Base-by-base conservation (phyloP, 306 rosid genomes). In the Castanospermum australe region DNA sequence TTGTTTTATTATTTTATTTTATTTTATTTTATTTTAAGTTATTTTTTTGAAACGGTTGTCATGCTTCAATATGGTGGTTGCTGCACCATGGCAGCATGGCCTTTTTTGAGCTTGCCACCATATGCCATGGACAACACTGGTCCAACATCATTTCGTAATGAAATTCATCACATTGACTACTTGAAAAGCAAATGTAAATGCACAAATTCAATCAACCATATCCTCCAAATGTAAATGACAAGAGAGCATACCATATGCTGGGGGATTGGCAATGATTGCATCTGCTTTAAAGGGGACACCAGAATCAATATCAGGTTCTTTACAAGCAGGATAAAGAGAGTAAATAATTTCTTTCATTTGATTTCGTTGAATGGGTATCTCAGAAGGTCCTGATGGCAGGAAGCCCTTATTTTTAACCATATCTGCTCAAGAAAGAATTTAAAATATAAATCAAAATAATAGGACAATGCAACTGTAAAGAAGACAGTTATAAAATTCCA, bases 351-450 rank as follows among this genome's bases (percentile, higher is more conserved):
- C 98, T 85, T 96, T 96, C 79, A 96, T 90, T 81, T 96, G 99
- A 84, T 90, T 91, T 81, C 99, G 87, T 80, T 96, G 99, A 42
- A 85, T 30, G 57, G 92, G 98, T 86, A 96, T 93, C 64, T 96
- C 99, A 71, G 98, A 96, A 77, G 99, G 99, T 75, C 98, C 99
- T 3, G 99, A 96, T 12, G 99, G 99, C 81, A 93, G 86, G 89
- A 96, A 96, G 55, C 99, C 99, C 86, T 96, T 96, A 79, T 96
- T 96, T 83, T 96, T 96, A 64, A 96, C 99, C 99, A 96, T 96
- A 90, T 91, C 99, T 96, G 90, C 80, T 52, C 82, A 67, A 80
- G 15, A 61, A 79, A 64, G 13, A 86, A 73, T 8, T 75, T 52
- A 54, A 32, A 63, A 67, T 69, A 17, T 61, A 25, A 51, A 56